Evolutionary conservation across 148 eudicot species (phyloP).

Genomic region (Chenopodium album): DNA sequence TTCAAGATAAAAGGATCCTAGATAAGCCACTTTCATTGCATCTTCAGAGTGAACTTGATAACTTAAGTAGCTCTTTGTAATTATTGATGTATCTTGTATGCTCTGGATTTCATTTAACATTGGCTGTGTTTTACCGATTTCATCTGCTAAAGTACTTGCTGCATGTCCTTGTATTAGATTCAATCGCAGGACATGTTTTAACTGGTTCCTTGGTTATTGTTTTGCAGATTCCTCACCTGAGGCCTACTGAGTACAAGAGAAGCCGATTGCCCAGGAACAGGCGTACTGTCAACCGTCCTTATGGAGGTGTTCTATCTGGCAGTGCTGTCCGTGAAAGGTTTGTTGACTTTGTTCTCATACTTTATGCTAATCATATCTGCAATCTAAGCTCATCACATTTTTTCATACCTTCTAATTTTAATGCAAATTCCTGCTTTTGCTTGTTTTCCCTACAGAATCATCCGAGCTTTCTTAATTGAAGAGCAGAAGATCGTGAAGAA

Average conservation of each 20-base stretch:
- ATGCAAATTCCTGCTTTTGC: background rate
- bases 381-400: too few species aligned
- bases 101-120: background rate
- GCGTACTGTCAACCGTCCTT: slow-evolving; percentile 59
- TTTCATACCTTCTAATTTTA: background rate
- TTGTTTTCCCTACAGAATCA: slow-evolving; percentile 33
- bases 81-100: background rate
- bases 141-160: background rate
- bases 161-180: background rate
- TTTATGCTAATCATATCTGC: background rate
- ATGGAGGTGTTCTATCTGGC: slow-evolving; percentile 61
- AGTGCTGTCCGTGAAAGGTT: slow-evolving; percentile 65
- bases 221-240: slow-evolving; percentile 56
- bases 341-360: slow-evolving; percentile 1
- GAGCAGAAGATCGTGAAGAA: slow-evolving; percentile 65
- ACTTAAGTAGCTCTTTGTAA: too few species aligned
- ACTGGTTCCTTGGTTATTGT: background rate
- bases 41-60: background rate
- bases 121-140: background rate
- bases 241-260: slow-evolving; percentile 58
- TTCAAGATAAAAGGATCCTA: background rate
- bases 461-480: slow-evolving; percentile 52
- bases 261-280: slow-evolving; percentile 55
- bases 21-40: background rate
- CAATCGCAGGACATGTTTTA: background rate